Percentiles rank a stretch among this genome's conserved stretches.
phyloP scores from a whole-genome alignment of 2,329 filamentous ascomycete genomes.

The Fusarium miscanthi region DNA sequence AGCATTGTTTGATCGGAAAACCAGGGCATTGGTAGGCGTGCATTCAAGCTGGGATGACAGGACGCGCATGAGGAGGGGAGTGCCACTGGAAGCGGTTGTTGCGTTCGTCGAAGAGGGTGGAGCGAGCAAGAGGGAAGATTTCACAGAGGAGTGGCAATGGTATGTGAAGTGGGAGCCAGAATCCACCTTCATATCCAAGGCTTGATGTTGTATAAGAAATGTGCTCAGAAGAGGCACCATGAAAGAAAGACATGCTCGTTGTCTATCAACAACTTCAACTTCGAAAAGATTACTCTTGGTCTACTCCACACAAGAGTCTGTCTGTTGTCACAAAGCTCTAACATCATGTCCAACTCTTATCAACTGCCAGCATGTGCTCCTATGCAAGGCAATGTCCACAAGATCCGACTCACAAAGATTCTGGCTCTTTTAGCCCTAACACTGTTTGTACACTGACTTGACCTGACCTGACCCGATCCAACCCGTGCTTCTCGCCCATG shows the following conservation, averaged over 20 bases:
- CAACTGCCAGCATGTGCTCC: constrained; percentile 10
- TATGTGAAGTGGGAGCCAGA: constrained; percentile 15
- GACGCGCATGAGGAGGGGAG: constrained; percentile 62
- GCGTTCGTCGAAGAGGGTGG: constrained; percentile 51
- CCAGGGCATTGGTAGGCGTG: constrained; percentile 58
- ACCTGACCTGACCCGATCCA: not conserved
- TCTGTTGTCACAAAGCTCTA: constrained; percentile 16
- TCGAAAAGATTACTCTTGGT: constrained; percentile 20
- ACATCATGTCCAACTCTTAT: constrained; percentile 24
- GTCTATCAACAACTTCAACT: constrained; percentile 12
- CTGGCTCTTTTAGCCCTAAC: constrained; percentile 3
- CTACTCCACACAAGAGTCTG: constrained; percentile 28
- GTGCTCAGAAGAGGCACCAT: not conserved
- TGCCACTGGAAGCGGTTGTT: constrained; percentile 57
- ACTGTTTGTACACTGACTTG: constrained; percentile 16
- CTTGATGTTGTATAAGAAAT: not conserved
- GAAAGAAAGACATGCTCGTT: constrained; percentile 1
- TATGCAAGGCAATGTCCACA: constrained; percentile 10
- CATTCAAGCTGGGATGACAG: constrained; percentile 66
- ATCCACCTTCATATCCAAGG: not conserved
- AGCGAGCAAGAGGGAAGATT: not conserved
- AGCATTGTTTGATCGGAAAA: constrained; percentile 55
- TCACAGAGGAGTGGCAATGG: constrained; percentile 25
- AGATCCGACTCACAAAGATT: constrained; percentile 15
- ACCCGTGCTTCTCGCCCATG: not conserved